Conservation (phyloP, 192 early-diverging fungal genomes). For the Cetraspora pellucida region DNA sequence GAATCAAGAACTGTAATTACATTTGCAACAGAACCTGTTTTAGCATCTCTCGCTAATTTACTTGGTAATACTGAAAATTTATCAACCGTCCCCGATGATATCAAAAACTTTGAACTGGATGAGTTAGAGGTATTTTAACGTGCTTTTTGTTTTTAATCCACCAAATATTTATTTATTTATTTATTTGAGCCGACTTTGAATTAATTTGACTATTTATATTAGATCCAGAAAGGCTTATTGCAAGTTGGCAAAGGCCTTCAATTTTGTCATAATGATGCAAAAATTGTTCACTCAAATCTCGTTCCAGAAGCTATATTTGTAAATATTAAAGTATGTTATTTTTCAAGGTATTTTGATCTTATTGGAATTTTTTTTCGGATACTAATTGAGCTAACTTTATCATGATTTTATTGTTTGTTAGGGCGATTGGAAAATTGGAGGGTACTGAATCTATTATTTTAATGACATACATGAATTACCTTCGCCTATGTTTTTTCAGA, state of each 20-base stretch:
- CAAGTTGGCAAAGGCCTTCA: conserved; percentile 73
- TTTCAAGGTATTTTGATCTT: too few relatives aligned
- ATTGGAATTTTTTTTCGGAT: too few relatives aligned
- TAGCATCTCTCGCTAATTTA: conserved; percentile 65
- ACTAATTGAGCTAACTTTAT: too few relatives aligned
- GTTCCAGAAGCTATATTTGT: conserved; percentile 75
- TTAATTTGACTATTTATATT: neutral
- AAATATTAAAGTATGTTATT: conserved; percentile 60
- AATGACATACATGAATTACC: neutral
- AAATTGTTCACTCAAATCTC: conserved; percentile 73
- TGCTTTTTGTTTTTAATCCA: neutral
- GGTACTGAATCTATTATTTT: conserved; percentile 39
- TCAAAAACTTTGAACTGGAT: conserved; percentile 69
- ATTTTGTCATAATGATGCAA: conserved; percentile 75
- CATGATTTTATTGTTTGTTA: conserved; percentile 18
- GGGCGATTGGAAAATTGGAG: conserved; percentile 83
- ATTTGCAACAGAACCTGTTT: conserved; percentile 79
- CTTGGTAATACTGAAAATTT: conserved; percentile 58
- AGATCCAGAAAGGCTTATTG: conserved; percentile 78
- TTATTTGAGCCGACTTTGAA: neutral
- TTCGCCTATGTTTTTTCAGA: neutral
- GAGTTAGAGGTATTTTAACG: conserved; percentile 61
- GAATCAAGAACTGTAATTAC: conserved; percentile 65
- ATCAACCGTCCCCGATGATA: conserved; percentile 42
- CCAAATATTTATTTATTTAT: neutral